Base-by-base conservation (phyloP, 2,329 filamentous ascomycete species). In the Colletotrichum tofieldiae region DNA sequence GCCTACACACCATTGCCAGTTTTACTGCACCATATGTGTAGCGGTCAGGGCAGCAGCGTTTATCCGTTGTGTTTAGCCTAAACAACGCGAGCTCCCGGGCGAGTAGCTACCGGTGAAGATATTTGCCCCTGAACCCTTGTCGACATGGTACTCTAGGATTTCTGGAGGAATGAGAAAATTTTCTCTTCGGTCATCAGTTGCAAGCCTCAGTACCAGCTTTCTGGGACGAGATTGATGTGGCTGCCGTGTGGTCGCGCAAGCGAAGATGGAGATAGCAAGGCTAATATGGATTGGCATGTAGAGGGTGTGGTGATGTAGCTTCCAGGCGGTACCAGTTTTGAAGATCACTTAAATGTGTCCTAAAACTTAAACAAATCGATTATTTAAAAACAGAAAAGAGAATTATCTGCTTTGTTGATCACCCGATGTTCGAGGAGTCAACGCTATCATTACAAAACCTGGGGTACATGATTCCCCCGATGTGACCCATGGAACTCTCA, bases 51-150 rank as follows among this genome's bases (percentile, higher is more conserved):
- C 20, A 54, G 59, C 58, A 39, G 32, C 45, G 45, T 41, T 67
- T 72, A 54, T 60, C 52, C 69, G 65, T 18, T 26, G 59, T 39
- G 11, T 72, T 72, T 61, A 72, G 69, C 59, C 69, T 72, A 61
- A 69, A 65, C 18, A 18, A 45, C 51, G 68, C 43, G 45, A 35
- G 23, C 14, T 55, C 69, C 59, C 39, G 23, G 69, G 49, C 20
- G 39, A 54, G 65, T 29, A 56, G 14, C 20, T 59, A 64, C 54
- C 60, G 59, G 59, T 59, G 65, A 69, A 63, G 65, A 60, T 32
- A 47, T 23, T 35, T 59, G 51, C 64, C 32, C n/a, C 43, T 11
- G 20, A 35, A 26, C 18, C 62, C 61, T 49, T 43, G 60, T 29
- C 55, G 18, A 18, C n/a, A 1, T 20, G 41, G 39, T 2, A 29